Conservation (phyloP, 2,329 filamentous ascomycete species). For the Fusarium dlaminii region DNA sequence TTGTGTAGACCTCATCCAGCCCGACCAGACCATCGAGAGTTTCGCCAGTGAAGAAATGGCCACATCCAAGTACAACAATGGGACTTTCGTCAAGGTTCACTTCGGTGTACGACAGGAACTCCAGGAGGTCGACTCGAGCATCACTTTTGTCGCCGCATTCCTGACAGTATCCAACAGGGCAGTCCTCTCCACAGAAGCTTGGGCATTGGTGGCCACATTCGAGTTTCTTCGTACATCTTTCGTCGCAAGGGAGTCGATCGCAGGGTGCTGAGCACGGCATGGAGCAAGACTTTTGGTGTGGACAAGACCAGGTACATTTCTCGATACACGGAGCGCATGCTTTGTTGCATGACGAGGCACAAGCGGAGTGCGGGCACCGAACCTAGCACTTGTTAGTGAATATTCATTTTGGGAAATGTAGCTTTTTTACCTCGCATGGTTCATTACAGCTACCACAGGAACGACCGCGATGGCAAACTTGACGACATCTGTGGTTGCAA, state of each 20-base stretch:
- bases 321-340: constrained; percentile 69
- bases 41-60: constrained; percentile 68
- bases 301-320: constrained; percentile 59
- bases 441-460: constrained; percentile 60
- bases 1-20: constrained; percentile 59
- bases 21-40: constrained; percentile 69
- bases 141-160: constrained; percentile 56
- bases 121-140: constrained; percentile 64
- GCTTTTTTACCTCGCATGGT: constrained; percentile 58
- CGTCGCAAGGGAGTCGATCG: constrained; percentile 69
- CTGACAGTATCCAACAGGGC: constrained; percentile 67
- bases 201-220: constrained; percentile 70
- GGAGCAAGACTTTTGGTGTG: constrained; percentile 59
- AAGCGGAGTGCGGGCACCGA: constrained; percentile 64
- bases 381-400: constrained; percentile 42
- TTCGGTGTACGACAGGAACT: constrained; percentile 62
- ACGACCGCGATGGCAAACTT: constrained; percentile 15
- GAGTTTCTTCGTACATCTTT: constrained; percentile 63
- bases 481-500: constrained; percentile 66
- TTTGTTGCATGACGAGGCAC: constrained; percentile 62
- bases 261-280: constrained; percentile 73
- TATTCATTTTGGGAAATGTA: background rate
- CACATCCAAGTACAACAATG: constrained; percentile 68
- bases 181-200: constrained; percentile 70
- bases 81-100: constrained; percentile 66